These are phyloP conservation scores for Colletotrichum sp. DNA, from an alignment of 2,329 filamentous ascomycete genomes.

Conservation along the genomic window DNA sequence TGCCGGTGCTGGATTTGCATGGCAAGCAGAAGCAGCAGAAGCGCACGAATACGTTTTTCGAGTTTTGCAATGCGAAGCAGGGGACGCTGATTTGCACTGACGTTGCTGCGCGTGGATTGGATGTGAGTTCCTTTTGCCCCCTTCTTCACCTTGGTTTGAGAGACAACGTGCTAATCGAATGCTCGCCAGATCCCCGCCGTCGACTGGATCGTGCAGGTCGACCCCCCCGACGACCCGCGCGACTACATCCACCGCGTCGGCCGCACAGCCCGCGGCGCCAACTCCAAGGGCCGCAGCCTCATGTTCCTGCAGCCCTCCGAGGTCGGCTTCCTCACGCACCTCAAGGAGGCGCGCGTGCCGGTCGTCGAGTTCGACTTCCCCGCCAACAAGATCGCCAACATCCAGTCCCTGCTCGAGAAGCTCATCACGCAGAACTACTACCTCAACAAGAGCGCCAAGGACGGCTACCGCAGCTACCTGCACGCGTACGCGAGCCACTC, in stretches of 20 bases:
- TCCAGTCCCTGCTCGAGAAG: conserved; percentile 91
- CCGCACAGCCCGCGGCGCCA: conserved; percentile 85
- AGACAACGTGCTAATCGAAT: background rate
- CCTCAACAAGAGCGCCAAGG: conserved; percentile 83
- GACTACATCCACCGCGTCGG: conserved; percentile 97
- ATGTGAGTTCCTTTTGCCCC: conserved; percentile 58
- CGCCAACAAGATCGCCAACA: conserved; percentile 86
- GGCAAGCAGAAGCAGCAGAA: conserved; percentile 99
- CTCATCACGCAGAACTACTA: conserved; percentile 97
- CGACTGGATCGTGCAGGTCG: conserved; percentile 96
- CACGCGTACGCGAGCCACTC: conserved; percentile 88
- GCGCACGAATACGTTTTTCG: conserved; percentile 98
- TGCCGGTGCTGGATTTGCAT: conserved; percentile 85
- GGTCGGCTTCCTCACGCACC: conserved; percentile 87
- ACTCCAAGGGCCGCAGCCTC: conserved; percentile 84
- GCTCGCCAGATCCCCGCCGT: conserved; percentile 55
- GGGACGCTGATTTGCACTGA: conserved; percentile 96
- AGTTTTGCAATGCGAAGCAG: conserved; percentile 79
- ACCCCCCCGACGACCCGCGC: conserved; percentile 87
- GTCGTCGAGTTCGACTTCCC: conserved; percentile 97
- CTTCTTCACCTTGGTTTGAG: background rate
- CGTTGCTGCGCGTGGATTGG: conserved; percentile 91
- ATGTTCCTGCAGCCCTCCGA: conserved; percentile 94
- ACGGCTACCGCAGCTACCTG: conserved; percentile 86
- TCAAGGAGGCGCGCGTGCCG: conserved; percentile 90